Percentiles rank a stretch among this genome's conserved stretches.
These are phyloP conservation scores for Fusarium sarcochroum DNA, from an alignment of 2,329 filamentous ascomycete genomes.

Conservation along the genomic window DNA sequence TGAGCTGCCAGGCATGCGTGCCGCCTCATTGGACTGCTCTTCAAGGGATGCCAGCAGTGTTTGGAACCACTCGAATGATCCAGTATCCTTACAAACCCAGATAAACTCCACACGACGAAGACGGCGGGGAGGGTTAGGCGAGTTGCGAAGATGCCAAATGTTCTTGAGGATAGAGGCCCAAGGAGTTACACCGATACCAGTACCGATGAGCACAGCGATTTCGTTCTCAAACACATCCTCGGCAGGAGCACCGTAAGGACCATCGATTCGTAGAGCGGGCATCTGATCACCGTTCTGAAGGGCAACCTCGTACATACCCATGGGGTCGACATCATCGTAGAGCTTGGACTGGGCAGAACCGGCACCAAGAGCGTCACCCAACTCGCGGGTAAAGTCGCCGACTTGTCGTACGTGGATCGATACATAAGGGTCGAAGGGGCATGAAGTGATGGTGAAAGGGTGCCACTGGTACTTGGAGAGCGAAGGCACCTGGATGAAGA, in stretches of 20 bases:
- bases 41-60: slow-evolving; percentile 92
- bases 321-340: slow-evolving; percentile 90
- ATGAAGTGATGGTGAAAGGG: slow-evolving; percentile 98
- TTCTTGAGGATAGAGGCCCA: slow-evolving; percentile 94
- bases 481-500: slow-evolving; percentile 93
- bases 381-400: slow-evolving; percentile 92
- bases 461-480: slow-evolving; percentile 96
- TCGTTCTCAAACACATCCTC: slow-evolving; percentile 98
- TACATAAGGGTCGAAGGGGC: slow-evolving; percentile 94
- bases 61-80: slow-evolving; percentile 99
- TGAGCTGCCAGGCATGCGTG: slow-evolving; percentile 75
- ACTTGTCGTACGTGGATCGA: slow-evolving; percentile 96
- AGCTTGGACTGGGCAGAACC: slow-evolving; percentile 89
- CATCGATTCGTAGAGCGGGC: slow-evolving; percentile 91
- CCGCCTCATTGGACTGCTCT: slow-evolving; percentile 81
- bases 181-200: slow-evolving; percentile 88
- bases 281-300: slow-evolving; percentile 93
- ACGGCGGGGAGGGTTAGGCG: slow-evolving; percentile 88
- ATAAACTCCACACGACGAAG: slow-evolving; percentile 98
- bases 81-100: slow-evolving; percentile 97
- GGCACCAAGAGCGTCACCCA: slow-evolving; percentile 96
- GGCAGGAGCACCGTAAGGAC: slow-evolving; percentile 95
- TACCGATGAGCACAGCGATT: slow-evolving; percentile 87
- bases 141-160: slow-evolving; percentile 95
- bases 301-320: slow-evolving; percentile 98